Percentiles rank a stretch among this genome's conserved stretches.
These are phyloP conservation scores for Larix kaempferi DNA, from an alignment of 75 land plant species.

Conservation along the genomic window DNA sequence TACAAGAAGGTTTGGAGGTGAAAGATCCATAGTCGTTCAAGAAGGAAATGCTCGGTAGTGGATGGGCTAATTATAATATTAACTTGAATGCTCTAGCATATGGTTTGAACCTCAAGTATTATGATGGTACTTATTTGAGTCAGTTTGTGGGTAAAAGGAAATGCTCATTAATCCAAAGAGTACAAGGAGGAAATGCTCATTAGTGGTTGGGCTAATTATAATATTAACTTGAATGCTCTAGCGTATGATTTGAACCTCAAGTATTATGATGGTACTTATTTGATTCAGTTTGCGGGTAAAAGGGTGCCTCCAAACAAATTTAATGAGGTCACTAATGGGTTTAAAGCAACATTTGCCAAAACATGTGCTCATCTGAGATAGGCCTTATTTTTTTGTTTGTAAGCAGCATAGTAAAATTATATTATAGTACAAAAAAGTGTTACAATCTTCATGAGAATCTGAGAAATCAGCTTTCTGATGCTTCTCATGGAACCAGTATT, in stretches of 20 bases:
- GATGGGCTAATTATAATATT: neutral
- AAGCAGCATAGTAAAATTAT: no score
- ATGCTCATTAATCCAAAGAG: no score
- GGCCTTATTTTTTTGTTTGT: no score
- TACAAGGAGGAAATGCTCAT: no score
- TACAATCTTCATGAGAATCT: no score
- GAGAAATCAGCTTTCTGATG: no score
- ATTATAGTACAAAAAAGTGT: no score
- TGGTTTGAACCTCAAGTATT: neutral
- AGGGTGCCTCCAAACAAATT: neutral
- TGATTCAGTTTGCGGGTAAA: neutral
- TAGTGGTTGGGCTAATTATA: neutral
- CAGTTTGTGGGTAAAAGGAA: neutral
- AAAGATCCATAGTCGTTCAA: neutral
- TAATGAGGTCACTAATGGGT: no score
- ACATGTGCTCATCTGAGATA: no score
- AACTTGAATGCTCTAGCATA: neutral
- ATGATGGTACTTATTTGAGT: neutral
- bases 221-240: neutral
- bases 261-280: neutral
- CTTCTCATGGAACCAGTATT: no score
- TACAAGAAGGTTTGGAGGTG: neutral
- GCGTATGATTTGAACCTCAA: neutral
- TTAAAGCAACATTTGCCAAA: no score
- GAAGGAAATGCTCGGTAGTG: neutral